These are phyloP conservation scores for Arthromyces matolae DNA, from an alignment of 768 basidiomycete species.

Conservation along the genomic window DNA sequence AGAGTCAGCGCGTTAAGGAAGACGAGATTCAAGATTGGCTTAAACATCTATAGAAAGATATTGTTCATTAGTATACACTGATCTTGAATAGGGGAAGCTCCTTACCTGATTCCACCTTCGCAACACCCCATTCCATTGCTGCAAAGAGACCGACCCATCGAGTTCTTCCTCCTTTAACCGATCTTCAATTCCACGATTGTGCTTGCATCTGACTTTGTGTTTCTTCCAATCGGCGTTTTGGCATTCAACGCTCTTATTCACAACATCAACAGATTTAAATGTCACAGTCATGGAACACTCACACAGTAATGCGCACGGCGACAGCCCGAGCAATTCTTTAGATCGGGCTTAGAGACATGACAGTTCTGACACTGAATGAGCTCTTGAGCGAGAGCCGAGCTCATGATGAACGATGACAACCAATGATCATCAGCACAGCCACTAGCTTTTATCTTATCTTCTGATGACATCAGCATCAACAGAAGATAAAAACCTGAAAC, in stretches of 20 bases:
- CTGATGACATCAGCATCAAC: no score
- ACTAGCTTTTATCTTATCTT: no score
- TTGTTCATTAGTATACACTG: not conserved
- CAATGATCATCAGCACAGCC: no score
- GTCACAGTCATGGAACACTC: not conserved
- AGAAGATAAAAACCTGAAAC: no score
- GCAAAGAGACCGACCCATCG: not conserved
- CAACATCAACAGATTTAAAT: not conserved
- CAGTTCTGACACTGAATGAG: constrained; percentile 6
- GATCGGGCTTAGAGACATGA: not conserved
- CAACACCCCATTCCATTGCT: not conserved
- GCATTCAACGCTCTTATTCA: constrained; percentile 2
- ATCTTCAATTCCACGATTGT: not conserved
- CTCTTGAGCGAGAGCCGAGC: not conserved
- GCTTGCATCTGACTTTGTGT: constrained; percentile 3
- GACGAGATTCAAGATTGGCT: not conserved
- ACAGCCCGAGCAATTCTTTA: constrained; percentile 1
- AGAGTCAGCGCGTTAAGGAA: not conserved
- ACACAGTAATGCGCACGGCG: constrained; percentile 4
- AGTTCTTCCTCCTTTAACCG: not conserved
- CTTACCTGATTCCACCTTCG: constrained; percentile 3
- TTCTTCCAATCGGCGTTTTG: constrained; percentile 2
- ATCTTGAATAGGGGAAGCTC: not conserved
- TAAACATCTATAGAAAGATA: constrained; percentile 1
- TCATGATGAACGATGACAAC: no score